These are phyloP conservation scores for Panicum virgatum DNA, from an alignment of 202 grass and related monocot species.

Conservation along the genomic window DNA sequence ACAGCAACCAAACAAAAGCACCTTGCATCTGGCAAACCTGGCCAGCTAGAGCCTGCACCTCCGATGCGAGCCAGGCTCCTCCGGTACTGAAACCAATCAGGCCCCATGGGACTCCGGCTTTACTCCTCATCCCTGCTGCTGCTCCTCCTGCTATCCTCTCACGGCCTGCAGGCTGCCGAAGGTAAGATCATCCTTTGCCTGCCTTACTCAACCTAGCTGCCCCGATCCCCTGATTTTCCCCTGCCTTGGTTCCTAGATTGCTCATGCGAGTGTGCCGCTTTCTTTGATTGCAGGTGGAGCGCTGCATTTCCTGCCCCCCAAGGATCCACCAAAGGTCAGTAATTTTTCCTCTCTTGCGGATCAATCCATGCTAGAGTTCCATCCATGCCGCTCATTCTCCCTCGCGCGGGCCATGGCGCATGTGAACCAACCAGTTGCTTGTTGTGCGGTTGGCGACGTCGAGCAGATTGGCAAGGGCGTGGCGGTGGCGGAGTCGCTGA, in stretches of 20 bases:
- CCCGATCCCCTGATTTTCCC: neutral
- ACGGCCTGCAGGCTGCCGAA: slow-evolving; percentile 30
- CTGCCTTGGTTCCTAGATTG: neutral
- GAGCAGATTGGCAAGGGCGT: neutral
- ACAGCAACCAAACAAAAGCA: too few species aligned
- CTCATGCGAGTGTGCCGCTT: neutral
- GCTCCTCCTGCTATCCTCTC: slow-evolving; percentile 42
- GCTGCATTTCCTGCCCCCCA: slow-evolving; percentile 22
- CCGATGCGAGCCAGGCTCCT: too few species aligned
- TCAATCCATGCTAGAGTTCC: neutral
- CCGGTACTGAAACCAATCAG: too few species aligned
- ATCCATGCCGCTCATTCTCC: neutral
- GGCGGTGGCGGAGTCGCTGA: slow-evolving; percentile 35
- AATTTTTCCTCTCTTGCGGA: neutral
- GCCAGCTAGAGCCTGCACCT: too few species aligned
- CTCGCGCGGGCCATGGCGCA: neutral
- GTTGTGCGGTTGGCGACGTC: neutral
- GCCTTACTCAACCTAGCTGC: neutral
- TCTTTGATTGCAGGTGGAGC: slow-evolving; percentile 12
- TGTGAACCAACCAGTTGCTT: neutral
- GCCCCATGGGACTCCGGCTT: slow-evolving; percentile 41
- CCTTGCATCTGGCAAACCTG: too few species aligned
- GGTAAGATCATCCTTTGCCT: slow-evolving; percentile 22
- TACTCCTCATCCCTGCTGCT: slow-evolving; percentile 37
- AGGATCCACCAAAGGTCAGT: slow-evolving; percentile 30